Evolutionary conservation across 441 rosid species (phyloP), one percentile per base, ranked within the genome.

Genomic region (Raphanus hybrid): DNA sequence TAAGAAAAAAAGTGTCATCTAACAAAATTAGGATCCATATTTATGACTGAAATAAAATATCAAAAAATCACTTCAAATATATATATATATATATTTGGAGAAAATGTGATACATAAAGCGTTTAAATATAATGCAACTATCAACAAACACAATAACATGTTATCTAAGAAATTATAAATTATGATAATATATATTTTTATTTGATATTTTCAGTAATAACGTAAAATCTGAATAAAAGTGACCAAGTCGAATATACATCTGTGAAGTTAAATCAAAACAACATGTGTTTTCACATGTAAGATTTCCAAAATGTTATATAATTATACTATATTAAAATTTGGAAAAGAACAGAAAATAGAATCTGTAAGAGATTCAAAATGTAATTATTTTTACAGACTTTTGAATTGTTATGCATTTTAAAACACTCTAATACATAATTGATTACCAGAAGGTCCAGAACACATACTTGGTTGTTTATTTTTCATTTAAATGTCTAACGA

Each of bases 21-120:
- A 29, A 48, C 34, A 58, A 45, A 71, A 58, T 45, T 71, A 70
- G 66, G 61, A 70, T 45, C 73, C 75, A 29, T 29, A 29, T 23
- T 69, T 20, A 20, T 37, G 41, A 48, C 45, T 50, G 18, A 8
- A n/a, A 59, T 48, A 1, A 2, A 18, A 45, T 41, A 43, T 48
- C 39, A 41, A 37, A 41, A 55, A 1, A 67, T 57, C 41, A 26
- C 3, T 35, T 48, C 4, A 35, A 10, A 18, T 18, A 18, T 18
- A 18, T 18, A 20, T 3, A 8, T 12, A 1, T 65, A 15, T 41
- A 8, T 52, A 3, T 23, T 54, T 26, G 1, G 15, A 2, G 5
- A 6, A 59, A 26, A n/a, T n/a, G n/a, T n/a, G n/a, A n/a, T n/a
- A 34, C 34, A 37, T 10, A 11, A 11, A 26, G 0, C 0, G 15